phyloP scores from a whole-genome alignment of 192 early-diverging fungal species.

The Radiomyces spectabilis region DNA sequence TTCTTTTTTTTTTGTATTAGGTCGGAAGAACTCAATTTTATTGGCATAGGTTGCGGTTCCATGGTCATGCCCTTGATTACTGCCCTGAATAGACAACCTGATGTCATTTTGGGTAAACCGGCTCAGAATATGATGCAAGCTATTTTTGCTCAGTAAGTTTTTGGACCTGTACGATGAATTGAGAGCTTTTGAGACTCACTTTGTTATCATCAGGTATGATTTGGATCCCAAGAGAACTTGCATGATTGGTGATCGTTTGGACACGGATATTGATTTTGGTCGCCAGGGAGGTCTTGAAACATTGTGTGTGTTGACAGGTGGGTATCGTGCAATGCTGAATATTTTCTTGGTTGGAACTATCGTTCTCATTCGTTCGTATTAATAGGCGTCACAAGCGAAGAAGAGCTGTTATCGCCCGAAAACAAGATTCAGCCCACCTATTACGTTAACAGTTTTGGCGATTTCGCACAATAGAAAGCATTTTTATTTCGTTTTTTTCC shows the following conservation, averaged over 20 bases:
- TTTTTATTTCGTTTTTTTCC: no score
- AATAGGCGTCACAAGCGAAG: slow-evolving; percentile 23
- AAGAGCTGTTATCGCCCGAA: slow-evolving; percentile 20
- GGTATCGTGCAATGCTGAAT: no score
- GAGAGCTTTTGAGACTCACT: no score
- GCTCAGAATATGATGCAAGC: slow-evolving; percentile 90
- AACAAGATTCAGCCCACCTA: slow-evolving; percentile 39
- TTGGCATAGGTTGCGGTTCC: slow-evolving; percentile 64
- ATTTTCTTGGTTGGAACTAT: no score
- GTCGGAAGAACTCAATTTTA: slow-evolving; percentile 5
- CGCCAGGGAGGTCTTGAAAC: slow-evolving; percentile 78
- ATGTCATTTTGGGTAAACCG: slow-evolving; percentile 86
- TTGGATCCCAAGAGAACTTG: slow-evolving; percentile 76
- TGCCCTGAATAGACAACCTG: slow-evolving; percentile 74
- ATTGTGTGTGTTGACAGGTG: slow-evolving; percentile 86
- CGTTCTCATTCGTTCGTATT: background rate
- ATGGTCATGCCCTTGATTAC: slow-evolving; percentile 65
- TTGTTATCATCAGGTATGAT: slow-evolving; percentile 35
- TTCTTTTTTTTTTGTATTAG: slow-evolving; percentile 2
- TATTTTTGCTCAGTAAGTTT: slow-evolving; percentile 69
- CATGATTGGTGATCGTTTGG: slow-evolving; percentile 96
- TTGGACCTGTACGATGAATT: no score
- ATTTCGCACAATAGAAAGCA: slow-evolving; percentile 19
- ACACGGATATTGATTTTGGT: slow-evolving; percentile 96
- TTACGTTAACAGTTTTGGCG: slow-evolving; percentile 37